Conservation (phyloP, 208 protist genomes). For the Herpetomonas samuelpessoai region DNA sequence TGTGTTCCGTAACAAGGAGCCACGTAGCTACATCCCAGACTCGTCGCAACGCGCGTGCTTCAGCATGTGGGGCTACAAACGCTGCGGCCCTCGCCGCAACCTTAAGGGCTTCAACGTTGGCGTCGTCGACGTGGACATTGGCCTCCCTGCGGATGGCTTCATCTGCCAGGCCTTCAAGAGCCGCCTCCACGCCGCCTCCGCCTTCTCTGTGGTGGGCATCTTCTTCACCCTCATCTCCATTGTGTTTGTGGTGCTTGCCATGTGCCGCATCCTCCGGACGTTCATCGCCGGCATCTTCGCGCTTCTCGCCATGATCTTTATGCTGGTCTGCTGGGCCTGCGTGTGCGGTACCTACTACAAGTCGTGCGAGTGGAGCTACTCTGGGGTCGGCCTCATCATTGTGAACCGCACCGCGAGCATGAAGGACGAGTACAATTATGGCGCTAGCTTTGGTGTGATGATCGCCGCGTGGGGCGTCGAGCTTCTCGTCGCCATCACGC, state of each 20-base stretch:
- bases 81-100: background rate
- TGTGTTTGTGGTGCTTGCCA: slow-evolving; percentile 3
- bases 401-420: background rate
- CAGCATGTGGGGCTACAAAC: slow-evolving; percentile 18
- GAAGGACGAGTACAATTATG: slow-evolving; percentile 1
- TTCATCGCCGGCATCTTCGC: slow-evolving; percentile 10
- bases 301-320: slow-evolving; percentile 7
- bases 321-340: slow-evolving; percentile 6
- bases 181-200: slow-evolving; percentile 8
- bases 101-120: background rate
- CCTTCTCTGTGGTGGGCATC: slow-evolving; percentile 22
- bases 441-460: slow-evolving; percentile 4
- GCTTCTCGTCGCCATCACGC: slow-evolving; percentile 4
- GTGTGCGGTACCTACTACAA: slow-evolving; percentile 1
- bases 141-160: background rate
- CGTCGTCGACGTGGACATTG: background rate
- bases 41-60: slow-evolving; percentile 6
- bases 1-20: slow-evolving; percentile 4
- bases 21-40: background rate
- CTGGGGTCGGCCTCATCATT: background rate
- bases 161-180: background rate
- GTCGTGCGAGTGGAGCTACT: background rate
- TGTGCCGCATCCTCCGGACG: background rate
- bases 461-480: slow-evolving; percentile 1
- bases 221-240: slow-evolving; percentile 12